A percentile compares a stretch with the other conserved stretches of the same genome.
phyloP scores from a whole-genome alignment of 331 rosid species.

The Cydonia oblonga region DNA sequence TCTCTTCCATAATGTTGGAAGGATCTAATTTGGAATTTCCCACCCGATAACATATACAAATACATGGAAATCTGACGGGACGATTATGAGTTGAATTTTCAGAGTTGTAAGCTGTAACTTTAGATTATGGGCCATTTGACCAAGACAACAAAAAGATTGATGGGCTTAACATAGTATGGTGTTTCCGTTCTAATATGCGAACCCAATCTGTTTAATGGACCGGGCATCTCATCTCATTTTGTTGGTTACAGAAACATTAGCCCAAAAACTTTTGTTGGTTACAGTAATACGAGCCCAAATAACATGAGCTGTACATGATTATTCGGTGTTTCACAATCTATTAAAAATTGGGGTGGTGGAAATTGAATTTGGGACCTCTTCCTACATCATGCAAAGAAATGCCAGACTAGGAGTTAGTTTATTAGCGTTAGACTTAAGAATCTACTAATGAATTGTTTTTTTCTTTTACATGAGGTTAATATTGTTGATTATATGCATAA shows the following conservation, averaged over 20 bases:
- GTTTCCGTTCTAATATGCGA: background rate
- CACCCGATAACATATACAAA: background rate
- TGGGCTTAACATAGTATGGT: background rate
- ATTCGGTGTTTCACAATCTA: background rate
- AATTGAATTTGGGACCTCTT: background rate
- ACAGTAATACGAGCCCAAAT: background rate
- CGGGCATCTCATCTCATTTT: background rate
- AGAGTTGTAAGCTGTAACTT: background rate
- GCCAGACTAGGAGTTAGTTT: background rate
- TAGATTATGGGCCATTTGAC: background rate
- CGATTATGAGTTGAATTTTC: background rate
- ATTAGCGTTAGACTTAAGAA: no score
- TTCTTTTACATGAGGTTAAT: background rate
- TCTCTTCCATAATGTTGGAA: background rate
- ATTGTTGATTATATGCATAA: background rate
- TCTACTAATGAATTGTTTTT: no score
- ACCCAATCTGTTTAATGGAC: background rate
- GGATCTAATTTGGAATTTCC: background rate
- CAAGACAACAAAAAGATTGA: background rate
- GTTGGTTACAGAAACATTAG: background rate
- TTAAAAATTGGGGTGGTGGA: background rate
- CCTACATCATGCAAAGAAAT: background rate
- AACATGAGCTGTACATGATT: background rate
- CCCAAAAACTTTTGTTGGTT: background rate
- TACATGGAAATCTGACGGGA: background rate